Percentiles rank a stretch among this genome's conserved stretches.
Evolutionary conservation across 805 yeast genomes (phyloP).

Genomic region (Cyberlindnera lachancei): DNA sequence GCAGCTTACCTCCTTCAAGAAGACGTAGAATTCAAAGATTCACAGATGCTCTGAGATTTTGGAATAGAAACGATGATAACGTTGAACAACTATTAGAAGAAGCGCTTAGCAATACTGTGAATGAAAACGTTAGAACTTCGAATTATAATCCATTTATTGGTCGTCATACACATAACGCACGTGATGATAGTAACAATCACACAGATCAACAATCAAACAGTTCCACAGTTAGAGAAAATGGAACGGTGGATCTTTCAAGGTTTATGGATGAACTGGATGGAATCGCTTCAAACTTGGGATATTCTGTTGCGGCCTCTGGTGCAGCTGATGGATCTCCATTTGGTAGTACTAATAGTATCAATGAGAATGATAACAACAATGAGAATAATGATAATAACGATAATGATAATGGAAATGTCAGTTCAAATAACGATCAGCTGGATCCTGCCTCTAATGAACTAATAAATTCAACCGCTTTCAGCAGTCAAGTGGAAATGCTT

Average conservation of each 20-base stretch:
- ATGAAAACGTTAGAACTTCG: not conserved
- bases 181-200: no score
- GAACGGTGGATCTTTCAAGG: not conserved
- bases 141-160: not conserved
- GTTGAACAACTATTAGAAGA: not conserved
- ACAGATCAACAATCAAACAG: no score
- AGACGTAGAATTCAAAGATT: slow-evolving; percentile 17
- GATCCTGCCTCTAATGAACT: no score
- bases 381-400: no score
- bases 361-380: no score
- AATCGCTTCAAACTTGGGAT: slow-evolving; percentile 15
- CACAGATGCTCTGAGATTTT: slow-evolving; percentile 10
- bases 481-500: slow-evolving; percentile 33
- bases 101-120: not conserved
- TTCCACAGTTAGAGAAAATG: slow-evolving; percentile 1
- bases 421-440: no score
- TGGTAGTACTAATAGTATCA: no score
- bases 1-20: slow-evolving; percentile 17
- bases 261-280: slow-evolving; percentile 19
- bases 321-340: no score
- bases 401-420: no score
- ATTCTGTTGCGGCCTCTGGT: no score
- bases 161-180: no score
- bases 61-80: slow-evolving; percentile 5
- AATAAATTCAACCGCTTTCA: no score